Percentiles rank a stretch among this genome's conserved stretches.
Evolutionary conservation across 2,329 filamentous ascomycete species (phyloP).

Genomic region (Paraphaeosphaeria sporulosa): DNA sequence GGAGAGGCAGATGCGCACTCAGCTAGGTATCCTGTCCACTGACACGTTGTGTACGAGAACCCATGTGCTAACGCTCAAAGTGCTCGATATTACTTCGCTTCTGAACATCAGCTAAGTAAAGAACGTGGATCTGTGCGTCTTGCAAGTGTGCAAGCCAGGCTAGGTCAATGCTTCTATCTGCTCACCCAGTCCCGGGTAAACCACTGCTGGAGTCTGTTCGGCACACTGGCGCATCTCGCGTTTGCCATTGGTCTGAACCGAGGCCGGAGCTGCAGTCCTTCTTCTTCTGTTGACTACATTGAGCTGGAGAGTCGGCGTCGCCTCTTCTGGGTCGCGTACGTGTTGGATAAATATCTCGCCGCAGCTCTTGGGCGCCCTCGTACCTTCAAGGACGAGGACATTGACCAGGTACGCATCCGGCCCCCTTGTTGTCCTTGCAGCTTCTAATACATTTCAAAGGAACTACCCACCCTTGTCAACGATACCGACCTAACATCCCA

Average conservation of each 20-base stretch:
- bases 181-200: slow-evolving; percentile 67
- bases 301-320: slow-evolving; percentile 62
- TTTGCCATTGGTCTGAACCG: slow-evolving; percentile 57
- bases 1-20: slow-evolving; percentile 34
- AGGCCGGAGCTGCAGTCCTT: slow-evolving; percentile 41
- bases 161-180: slow-evolving; percentile 66
- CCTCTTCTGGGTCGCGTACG: slow-evolving; percentile 70
- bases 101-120: slow-evolving; percentile 54
- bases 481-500: slow-evolving; percentile 40
- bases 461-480: slow-evolving; percentile 45
- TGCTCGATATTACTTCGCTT: slow-evolving; percentile 54
- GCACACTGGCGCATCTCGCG: slow-evolving; percentile 62
- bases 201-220: slow-evolving; percentile 68
- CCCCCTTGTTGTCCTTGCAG: not conserved
- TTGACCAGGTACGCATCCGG: slow-evolving; percentile 60
- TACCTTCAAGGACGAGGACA: slow-evolving; percentile 69
- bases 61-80: slow-evolving; percentile 26
- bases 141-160: slow-evolving; percentile 64
- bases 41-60: not conserved
- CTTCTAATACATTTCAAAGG: slow-evolving; percentile 30
- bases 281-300: slow-evolving; percentile 53
- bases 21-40: slow-evolving; percentile 28
- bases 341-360: slow-evolving; percentile 68
- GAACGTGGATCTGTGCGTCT: slow-evolving; percentile 63
- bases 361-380: slow-evolving; percentile 69